These are phyloP conservation scores for Hypoxylon lenormandii DNA, from an alignment of 495 filamentous ascomycete genomes.

Conservation along the genomic window DNA sequence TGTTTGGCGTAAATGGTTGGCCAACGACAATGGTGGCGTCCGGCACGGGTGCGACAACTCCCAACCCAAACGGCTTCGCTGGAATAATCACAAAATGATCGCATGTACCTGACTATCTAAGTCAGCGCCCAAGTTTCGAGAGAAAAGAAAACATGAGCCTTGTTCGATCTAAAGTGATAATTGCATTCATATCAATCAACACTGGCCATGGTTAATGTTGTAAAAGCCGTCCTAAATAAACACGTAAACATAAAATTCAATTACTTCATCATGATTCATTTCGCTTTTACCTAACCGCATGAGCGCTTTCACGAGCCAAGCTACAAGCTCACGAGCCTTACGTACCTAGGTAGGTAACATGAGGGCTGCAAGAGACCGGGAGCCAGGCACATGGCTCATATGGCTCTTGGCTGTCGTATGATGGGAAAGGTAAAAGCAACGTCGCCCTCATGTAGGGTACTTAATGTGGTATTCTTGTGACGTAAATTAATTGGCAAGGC, in stretches of 20 bases:
- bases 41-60: not conserved
- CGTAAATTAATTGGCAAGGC: conserved; percentile 20
- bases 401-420: conserved; percentile 17
- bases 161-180: too few relatives aligned
- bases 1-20: not conserved
- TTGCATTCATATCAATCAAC: too few relatives aligned
- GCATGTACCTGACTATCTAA: conserved; percentile 1
- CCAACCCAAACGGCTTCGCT: not conserved
- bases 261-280: too few relatives aligned
- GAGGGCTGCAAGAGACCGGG: conserved; percentile 3
- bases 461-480: conserved; percentile 2
- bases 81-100: not conserved
- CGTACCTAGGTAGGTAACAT: conserved; percentile 30
- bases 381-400: conserved; percentile 5
- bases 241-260: too few relatives aligned
- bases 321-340: conserved; percentile 4
- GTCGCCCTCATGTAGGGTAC: conserved; percentile 1
- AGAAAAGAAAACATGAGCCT: too few relatives aligned
- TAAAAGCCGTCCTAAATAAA: too few relatives aligned
- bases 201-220: too few relatives aligned
- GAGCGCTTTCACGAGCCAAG: not conserved
- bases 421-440: conserved; percentile 38
- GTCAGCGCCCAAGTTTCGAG: too few relatives aligned
- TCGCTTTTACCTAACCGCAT: too few relatives aligned
- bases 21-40: not conserved